phyloP scores from a whole-genome alignment of 768 basidiomycete species.

The Amanita polypyramis region DNA sequence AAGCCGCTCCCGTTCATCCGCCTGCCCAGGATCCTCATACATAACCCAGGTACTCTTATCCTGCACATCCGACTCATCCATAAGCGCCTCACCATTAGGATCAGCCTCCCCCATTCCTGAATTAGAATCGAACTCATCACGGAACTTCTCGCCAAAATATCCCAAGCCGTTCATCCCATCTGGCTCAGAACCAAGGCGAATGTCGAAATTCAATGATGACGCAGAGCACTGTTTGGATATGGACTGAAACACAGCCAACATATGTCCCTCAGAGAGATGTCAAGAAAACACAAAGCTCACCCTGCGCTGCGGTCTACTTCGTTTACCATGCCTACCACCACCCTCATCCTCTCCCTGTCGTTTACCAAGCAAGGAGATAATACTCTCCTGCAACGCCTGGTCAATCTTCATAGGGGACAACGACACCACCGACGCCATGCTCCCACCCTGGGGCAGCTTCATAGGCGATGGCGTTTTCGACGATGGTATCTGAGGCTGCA shows the following conservation, averaged over 20 bases:
- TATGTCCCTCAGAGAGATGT: neutral
- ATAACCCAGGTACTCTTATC: conserved; percentile 46
- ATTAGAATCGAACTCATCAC: conserved; percentile 20
- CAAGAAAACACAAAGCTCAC: conserved; percentile 9
- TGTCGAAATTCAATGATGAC: conserved; percentile 15
- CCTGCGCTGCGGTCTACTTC: conserved; percentile 22
- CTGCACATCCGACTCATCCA: conserved; percentile 15
- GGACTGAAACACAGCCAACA: conserved; percentile 16
- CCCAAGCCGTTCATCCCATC: conserved; percentile 9
- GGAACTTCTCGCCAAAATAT: conserved; percentile 16
- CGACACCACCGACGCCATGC: conserved; percentile 24
- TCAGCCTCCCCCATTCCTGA: conserved; percentile 7
- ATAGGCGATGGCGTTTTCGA: conserved; percentile 49
- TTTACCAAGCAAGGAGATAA: conserved; percentile 63
- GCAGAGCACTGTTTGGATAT: conserved; percentile 29
- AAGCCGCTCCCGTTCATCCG: conserved; percentile 45
- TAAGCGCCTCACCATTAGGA: neutral
- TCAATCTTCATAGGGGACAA: conserved; percentile 32
- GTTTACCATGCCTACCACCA: conserved; percentile 21
- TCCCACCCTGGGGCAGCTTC: conserved; percentile 25
- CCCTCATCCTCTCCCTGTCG: conserved; percentile 34
- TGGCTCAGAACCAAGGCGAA: conserved; percentile 11
- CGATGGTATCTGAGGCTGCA: conserved; percentile 36
- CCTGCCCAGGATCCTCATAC: conserved; percentile 61
- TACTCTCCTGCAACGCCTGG: conserved; percentile 55